Base-by-base conservation (phyloP, 192 early-diverging fungal species). In the Tieghemiomyces parasiticus region DNA sequence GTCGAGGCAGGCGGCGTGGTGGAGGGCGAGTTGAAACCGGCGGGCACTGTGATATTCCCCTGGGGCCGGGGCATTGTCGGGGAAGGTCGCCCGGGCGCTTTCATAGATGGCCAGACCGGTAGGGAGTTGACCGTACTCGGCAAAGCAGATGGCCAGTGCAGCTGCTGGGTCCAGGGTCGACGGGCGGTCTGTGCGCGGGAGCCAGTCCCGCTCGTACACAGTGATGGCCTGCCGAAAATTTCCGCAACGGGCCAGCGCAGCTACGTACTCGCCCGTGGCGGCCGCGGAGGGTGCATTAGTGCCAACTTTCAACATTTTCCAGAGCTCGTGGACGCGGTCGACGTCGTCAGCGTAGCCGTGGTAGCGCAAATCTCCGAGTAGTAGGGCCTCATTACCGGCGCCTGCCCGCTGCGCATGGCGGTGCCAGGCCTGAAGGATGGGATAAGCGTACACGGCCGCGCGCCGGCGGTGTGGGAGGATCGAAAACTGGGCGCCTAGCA, bases 321-420 rank as follows among this genome's bases (percentile, higher is more conserved):
- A 56, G 16, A 56, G 16, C 8, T 14, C 32, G 33, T 56, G 54
- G 32, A 56, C 32, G 14, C 54, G 28, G 33, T 56, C 54, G 16
- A 34, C 54, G 19, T 56, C 54, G 31, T 56, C 34, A 3, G 54
- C 9, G 33, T 33, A 56, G 31, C 54, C 54, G 29, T 56, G 54
- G 54, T 56, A 56, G 29, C 54, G 54, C 28, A 56, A 12, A 33
- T 56, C 54, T 9, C 14, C 31, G 29, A 30, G 19, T 14, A 30
- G 24, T 28, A 28, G 29, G 2, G 4, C 16, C 20, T 33, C 32
- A 29, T 14, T 34, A n/a, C 9, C 19, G 6, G 20, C 32, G 20
- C 29, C 8, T 16, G 16, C 31, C 16, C 2, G 0, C 24, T 52
- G 50, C 20, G 46, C 8, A 19, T 47, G 46, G 19, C 25, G 46